Percentiles rank a stretch among this genome's conserved stretches.
Conservation (phyloP, 1,284 basidiomycete species). For the Boletus sp. region DNA sequence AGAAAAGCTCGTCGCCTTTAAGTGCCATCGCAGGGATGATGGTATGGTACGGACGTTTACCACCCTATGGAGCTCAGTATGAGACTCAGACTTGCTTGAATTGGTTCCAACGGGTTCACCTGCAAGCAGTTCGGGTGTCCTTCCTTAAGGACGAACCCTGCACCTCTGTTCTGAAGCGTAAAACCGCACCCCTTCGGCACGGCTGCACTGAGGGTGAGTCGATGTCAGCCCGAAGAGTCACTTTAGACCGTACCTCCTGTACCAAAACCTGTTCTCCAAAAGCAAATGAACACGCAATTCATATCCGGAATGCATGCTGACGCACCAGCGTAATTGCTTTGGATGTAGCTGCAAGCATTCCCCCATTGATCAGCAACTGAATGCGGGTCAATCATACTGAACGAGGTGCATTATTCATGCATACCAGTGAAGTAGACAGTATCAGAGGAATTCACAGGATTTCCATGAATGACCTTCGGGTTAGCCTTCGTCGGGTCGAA, state of each 20-base stretch:
- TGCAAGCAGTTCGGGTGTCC: constrained; percentile 80
- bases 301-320: background rate
- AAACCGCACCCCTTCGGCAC: constrained; percentile 93
- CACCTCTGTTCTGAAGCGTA: constrained; percentile 91
- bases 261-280: constrained; percentile 55
- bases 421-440: constrained; percentile 89
- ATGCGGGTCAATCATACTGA: background rate
- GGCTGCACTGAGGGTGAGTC: constrained; percentile 41
- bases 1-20: constrained; percentile 76
- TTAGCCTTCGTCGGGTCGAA: constrained; percentile 71
- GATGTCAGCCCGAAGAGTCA: background rate
- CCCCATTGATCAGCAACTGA: constrained; percentile 83
- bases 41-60: constrained; percentile 92
- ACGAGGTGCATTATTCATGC: constrained; percentile 4
- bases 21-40: constrained; percentile 93
- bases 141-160: constrained; percentile 75
- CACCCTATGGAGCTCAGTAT: constrained; percentile 43
- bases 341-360: constrained; percentile 93
- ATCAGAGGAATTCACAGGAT: constrained; percentile 79
- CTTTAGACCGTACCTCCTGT: constrained; percentile 56
- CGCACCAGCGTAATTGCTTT: constrained; percentile 84
- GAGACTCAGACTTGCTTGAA: background rate
- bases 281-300: background rate
- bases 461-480: constrained; percentile 68
- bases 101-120: constrained; percentile 35